Percentiles rank a stretch among this genome's conserved stretches.
phyloP scores from a whole-genome alignment of 805 yeast genomes.

The Wickerhamomyces subpelliculosus region DNA sequence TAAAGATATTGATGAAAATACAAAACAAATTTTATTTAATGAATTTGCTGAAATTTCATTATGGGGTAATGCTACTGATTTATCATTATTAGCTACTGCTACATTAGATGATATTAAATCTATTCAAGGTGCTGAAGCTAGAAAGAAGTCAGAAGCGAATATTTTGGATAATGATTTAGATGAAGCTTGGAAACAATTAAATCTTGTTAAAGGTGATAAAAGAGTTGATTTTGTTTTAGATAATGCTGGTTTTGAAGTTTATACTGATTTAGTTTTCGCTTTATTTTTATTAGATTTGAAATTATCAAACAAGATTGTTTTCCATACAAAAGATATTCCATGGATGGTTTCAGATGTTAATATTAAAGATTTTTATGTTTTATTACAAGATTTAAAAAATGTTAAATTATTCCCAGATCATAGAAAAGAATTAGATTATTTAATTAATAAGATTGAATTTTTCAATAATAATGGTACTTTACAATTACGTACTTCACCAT shows the following conservation, averaged over 20 bases:
- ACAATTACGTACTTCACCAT: conserved; percentile 50
- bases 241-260: conserved; percentile 93
- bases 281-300: conserved; percentile 64
- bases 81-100: conserved; percentile 84
- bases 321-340: conserved; percentile 88
- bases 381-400: conserved; percentile 51
- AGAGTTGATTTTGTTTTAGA: conserved; percentile 82
- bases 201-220: conserved; percentile 9
- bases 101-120: conserved; percentile 84
- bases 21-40: conserved; percentile 52
- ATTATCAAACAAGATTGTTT: conserved; percentile 54
- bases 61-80: conserved; percentile 98
- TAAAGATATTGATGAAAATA: conserved; percentile 28
- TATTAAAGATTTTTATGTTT: conserved; percentile 64
- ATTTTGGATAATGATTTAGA: conserved; percentile 72
- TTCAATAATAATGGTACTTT: conserved; percentile 42
- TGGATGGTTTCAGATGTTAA: conserved; percentile 98
- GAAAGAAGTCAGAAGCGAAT: conserved; percentile 74
- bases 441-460: conserved; percentile 38
- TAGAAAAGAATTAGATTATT: conserved; percentile 37
- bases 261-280: conserved; percentile 68
- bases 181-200: conserved; percentile 48
- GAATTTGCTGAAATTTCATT: conserved; percentile 85
- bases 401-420: conserved; percentile 40
- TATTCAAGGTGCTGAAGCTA: conserved; percentile 83